phyloP scores from a whole-genome alignment of 202 grass and related monocot species.

The Carex arenaria region DNA sequence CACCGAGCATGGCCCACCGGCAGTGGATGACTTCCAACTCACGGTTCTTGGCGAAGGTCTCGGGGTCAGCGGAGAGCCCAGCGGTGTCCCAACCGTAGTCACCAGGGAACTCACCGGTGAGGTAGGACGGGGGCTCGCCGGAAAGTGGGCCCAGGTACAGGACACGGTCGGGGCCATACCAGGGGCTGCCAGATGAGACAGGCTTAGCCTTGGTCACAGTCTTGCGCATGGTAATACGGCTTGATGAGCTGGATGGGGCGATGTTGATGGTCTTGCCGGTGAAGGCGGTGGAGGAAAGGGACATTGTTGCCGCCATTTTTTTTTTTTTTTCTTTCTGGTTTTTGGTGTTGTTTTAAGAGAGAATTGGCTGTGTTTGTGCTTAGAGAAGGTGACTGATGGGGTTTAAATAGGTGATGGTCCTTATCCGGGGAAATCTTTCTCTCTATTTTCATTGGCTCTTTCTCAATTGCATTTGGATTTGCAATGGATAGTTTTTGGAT shows the following conservation, averaged over 20 bases:
- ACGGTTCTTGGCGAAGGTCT: slow-evolving; percentile 71
- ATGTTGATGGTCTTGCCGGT: slow-evolving; percentile 34
- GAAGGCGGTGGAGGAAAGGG: slow-evolving; percentile 35
- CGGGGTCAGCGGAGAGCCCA: slow-evolving; percentile 43
- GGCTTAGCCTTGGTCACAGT: slow-evolving; percentile 33
- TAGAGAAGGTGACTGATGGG: neutral
- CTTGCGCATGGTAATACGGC: slow-evolving; percentile 54
- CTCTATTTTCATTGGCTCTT: slow-evolving; percentile 8
- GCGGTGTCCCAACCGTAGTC: slow-evolving; percentile 72
- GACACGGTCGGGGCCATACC: slow-evolving; percentile 56
- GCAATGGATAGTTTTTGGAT: slow-evolving; percentile 12
- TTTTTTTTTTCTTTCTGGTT: neutral
- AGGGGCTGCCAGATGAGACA: slow-evolving; percentile 44
- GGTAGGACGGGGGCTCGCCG: slow-evolving; percentile 54
- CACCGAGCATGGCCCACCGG: slow-evolving; percentile 58
- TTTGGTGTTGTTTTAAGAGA: neutral
- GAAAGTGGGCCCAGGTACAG: slow-evolving; percentile 60
- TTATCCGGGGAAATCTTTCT: slow-evolving; percentile 24
- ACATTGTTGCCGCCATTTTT: slow-evolving; percentile 49
- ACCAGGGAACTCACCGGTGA: slow-evolving; percentile 60
- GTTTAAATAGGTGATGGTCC: slow-evolving; percentile 30
- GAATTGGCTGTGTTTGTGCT: slow-evolving; percentile 14
- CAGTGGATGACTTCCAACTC: slow-evolving; percentile 64
- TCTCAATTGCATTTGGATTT: neutral
- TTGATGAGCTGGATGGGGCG: neutral